Evolutionary conservation across 345 rosid genomes (phyloP).

Genomic region (Cochlearia excelsa): DNA sequence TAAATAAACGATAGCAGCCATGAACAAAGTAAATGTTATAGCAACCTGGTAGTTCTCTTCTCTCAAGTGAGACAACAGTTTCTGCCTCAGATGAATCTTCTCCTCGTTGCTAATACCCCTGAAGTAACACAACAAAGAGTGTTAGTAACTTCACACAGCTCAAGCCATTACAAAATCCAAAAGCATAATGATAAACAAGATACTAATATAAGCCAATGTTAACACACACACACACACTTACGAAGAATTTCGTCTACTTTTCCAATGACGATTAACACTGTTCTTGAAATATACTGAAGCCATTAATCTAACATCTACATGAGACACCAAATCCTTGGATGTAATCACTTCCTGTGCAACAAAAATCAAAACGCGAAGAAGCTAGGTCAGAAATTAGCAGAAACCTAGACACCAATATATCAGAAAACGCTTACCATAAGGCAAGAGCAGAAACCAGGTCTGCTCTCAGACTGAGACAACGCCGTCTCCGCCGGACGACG

Average conservation of each 20-base stretch:
- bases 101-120: constrained; percentile 90
- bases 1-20: constrained; percentile 2
- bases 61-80: constrained; percentile 69
- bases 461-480: constrained; percentile 75
- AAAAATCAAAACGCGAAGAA: constrained; percentile 22
- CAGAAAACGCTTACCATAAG: constrained; percentile 61
- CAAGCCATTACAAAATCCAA: constrained; percentile 12
- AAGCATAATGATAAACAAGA: constrained; percentile 5
- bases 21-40: constrained; percentile 15
- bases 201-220: background rate
- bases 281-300: constrained; percentile 93
- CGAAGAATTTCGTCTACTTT: constrained; percentile 73
- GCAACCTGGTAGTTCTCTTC: constrained; percentile 80
- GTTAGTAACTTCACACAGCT: constrained; percentile 15
- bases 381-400: constrained; percentile 14
- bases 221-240: constrained; percentile 32
- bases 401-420: constrained; percentile 36
- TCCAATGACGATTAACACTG: constrained; percentile 86
- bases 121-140: constrained; percentile 28
- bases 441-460: constrained; percentile 95
- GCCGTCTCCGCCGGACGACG: constrained; percentile 91
- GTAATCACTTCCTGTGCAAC: constrained; percentile 81
- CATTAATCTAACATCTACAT: constrained; percentile 83
- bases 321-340: constrained; percentile 79
- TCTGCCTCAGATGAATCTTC: constrained; percentile 73